phyloP scores from a whole-genome alignment of 306 rosid genomes.

The Dalbergia cultrata region DNA sequence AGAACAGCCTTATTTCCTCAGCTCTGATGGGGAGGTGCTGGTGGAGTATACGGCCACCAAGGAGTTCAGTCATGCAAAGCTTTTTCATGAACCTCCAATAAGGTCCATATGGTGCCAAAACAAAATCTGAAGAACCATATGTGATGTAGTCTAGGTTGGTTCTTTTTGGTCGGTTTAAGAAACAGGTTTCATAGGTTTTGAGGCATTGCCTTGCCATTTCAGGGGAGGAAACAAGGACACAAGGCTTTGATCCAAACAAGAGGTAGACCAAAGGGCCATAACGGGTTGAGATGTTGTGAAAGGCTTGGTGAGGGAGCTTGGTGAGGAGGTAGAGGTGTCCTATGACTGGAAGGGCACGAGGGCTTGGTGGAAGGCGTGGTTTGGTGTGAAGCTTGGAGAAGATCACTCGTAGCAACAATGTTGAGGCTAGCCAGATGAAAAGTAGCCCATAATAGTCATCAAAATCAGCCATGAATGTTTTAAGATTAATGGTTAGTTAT shows the following conservation, averaged over 20 bases:
- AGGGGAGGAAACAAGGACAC: constrained; percentile 68
- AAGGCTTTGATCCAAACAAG: constrained; percentile 55
- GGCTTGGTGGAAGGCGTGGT: constrained; percentile 46
- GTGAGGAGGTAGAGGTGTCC: constrained; percentile 56
- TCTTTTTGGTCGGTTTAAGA: constrained; percentile 59
- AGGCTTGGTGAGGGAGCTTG: constrained; percentile 58
- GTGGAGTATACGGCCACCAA: constrained; percentile 53
- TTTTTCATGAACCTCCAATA: constrained; percentile 75
- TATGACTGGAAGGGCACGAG: constrained; percentile 45
- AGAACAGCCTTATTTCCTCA: constrained; percentile 49
- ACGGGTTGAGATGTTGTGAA: constrained; percentile 55
- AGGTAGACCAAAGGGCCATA: constrained; percentile 67
- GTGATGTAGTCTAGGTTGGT: constrained; percentile 57
- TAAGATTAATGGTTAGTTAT: not conserved
- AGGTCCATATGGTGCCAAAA: constrained; percentile 66
- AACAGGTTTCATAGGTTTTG: constrained; percentile 57
- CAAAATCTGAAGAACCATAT: constrained; percentile 62
- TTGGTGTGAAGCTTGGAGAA: not conserved
- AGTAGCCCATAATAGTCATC: constrained; percentile 17
- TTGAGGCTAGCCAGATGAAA: constrained; percentile 17
- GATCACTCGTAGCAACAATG: constrained; percentile 22
- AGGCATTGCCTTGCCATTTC: constrained; percentile 62
- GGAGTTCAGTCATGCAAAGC: constrained; percentile 65
- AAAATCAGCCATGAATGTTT: constrained; percentile 31
- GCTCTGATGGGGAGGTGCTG: constrained; percentile 51